These are phyloP conservation scores for Diplogelasinospora grovesii DNA, from an alignment of 495 filamentous ascomycete species.

Conservation along the genomic window DNA sequence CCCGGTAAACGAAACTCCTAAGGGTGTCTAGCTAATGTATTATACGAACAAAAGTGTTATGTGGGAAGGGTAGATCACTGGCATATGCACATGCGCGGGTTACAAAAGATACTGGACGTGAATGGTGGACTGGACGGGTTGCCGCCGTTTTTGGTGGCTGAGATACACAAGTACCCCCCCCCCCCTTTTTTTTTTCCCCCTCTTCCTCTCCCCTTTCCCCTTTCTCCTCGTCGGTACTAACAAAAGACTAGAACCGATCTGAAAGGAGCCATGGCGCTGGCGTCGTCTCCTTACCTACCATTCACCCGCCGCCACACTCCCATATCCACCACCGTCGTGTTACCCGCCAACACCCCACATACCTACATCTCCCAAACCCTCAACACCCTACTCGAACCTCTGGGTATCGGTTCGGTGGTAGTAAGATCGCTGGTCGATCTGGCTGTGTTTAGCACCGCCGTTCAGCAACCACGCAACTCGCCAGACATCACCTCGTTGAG, in stretches of 20 bases:
- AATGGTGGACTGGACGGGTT: conserved; percentile 13
- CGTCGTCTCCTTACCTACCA: conserved; percentile 16
- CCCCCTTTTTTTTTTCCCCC: too few species aligned
- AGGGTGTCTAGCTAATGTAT: not conserved
- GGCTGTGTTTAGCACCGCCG: conserved; percentile 9
- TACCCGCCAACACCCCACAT: conserved; percentile 4
- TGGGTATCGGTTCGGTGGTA: conserved; percentile 10
- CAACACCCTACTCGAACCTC: conserved; percentile 8
- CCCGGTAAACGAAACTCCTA: too few species aligned
- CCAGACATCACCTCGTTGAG: conserved; percentile 3
- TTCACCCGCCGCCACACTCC: conserved; percentile 10
- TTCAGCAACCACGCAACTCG: conserved; percentile 14
- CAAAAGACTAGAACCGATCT: conserved; percentile 28
- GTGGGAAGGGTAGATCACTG: conserved; percentile 25
- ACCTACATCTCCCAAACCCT: conserved; percentile 7
- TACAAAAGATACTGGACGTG: conserved; percentile 21
- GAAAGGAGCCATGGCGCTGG: conserved; percentile 20
- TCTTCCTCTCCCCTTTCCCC: too few species aligned
- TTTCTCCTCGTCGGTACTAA: too few species aligned
- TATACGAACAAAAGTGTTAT: conserved; percentile 13
- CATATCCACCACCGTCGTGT: conserved; percentile 8
- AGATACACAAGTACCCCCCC: conserved; percentile 19
- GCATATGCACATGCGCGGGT: conserved; percentile 25
- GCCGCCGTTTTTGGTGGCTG: conserved; percentile 10
- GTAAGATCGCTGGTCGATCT: conserved; percentile 11